phyloP scores from a whole-genome alignment of 2,329 filamentous ascomycete genomes.

The Phoma sp. region DNA sequence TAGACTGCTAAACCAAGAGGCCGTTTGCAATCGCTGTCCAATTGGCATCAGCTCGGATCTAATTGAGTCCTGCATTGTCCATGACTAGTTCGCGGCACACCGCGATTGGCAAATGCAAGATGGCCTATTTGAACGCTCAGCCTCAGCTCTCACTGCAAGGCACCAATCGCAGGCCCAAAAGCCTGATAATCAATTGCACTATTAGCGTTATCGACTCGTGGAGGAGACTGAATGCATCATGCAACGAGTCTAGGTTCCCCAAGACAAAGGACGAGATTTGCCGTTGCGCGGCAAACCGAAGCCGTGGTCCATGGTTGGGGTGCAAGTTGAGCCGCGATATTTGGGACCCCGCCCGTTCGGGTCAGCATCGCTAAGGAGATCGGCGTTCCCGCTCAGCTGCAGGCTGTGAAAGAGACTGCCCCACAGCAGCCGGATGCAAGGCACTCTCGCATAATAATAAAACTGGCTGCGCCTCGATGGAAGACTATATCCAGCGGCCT shows the following conservation, averaged over 20 bases:
- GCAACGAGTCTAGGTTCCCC: not conserved
- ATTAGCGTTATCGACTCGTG: not conserved
- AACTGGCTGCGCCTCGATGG: constrained; percentile 4
- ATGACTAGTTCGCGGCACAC: constrained; percentile 16
- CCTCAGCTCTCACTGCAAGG: constrained; percentile 25
- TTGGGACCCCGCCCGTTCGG: constrained; percentile 7
- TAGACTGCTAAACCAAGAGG: not conserved
- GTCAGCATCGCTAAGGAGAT: constrained; percentile 10
- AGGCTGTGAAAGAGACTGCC: constrained; percentile 4
- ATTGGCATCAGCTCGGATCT: constrained; percentile 3
- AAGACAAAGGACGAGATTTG: not conserved
- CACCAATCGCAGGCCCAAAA: constrained; percentile 3
- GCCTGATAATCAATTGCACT: not conserved
- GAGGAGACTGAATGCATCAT: not conserved
- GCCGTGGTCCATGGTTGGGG: constrained; percentile 3
- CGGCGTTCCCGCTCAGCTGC: constrained; percentile 4
- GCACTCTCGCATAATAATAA: not conserved
- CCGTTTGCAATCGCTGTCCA: constrained; percentile 1
- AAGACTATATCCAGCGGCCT: constrained; percentile 3
- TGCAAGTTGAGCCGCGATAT: constrained; percentile 7
- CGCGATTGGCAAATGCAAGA: constrained; percentile 25
- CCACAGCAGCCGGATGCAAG: constrained; percentile 9
- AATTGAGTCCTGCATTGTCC: constrained; percentile 13
- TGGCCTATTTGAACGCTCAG: constrained; percentile 20
- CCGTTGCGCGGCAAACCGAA: constrained; percentile 1